These are phyloP conservation scores for Penicillium maclennaniae DNA, from an alignment of 495 filamentous ascomycete genomes.

Conservation along the genomic window DNA sequence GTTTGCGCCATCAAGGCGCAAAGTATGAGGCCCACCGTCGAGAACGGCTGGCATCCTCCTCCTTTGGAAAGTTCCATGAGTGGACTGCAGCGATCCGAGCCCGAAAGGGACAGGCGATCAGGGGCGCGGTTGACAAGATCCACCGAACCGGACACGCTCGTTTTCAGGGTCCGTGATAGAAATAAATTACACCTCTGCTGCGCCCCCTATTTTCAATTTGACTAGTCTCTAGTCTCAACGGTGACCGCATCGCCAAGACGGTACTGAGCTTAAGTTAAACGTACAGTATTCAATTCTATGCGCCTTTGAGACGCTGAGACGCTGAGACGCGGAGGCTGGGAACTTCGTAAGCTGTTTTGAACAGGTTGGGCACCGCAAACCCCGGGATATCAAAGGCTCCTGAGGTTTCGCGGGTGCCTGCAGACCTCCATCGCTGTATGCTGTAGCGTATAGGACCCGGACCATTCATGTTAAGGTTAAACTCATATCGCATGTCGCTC, in stretches of 20 bases:
- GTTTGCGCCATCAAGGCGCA: neutral
- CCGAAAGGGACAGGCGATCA: slow-evolving; percentile 15
- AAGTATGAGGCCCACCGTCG: neutral
- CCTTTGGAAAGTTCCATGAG: neutral
- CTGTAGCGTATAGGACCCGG: neutral
- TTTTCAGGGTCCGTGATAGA: slow-evolving; percentile 23
- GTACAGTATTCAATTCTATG: neutral
- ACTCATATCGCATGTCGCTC: neutral
- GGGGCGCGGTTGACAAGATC: slow-evolving; percentile 6
- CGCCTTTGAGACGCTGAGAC: neutral
- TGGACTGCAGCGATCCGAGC: neutral
- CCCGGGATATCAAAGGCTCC: neutral
- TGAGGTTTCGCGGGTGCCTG: neutral
- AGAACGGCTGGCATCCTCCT: neutral
- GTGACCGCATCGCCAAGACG: slow-evolving; percentile 21
- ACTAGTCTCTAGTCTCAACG: neutral
- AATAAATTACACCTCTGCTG: slow-evolving; percentile 2
- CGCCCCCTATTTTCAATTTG: neutral
- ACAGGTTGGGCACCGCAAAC: too few relatives aligned
- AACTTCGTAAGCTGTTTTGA: slow-evolving; percentile 1
- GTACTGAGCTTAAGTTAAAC: slow-evolving; percentile 10
- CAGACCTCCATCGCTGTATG: neutral
- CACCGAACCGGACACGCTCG: slow-evolving; percentile 7
- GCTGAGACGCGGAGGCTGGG: neutral
- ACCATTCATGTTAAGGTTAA: slow-evolving; percentile 1